These are phyloP conservation scores for Micromonas pusilla DNA, from an alignment of 139 green algal genomes.

Conservation along the genomic window DNA sequence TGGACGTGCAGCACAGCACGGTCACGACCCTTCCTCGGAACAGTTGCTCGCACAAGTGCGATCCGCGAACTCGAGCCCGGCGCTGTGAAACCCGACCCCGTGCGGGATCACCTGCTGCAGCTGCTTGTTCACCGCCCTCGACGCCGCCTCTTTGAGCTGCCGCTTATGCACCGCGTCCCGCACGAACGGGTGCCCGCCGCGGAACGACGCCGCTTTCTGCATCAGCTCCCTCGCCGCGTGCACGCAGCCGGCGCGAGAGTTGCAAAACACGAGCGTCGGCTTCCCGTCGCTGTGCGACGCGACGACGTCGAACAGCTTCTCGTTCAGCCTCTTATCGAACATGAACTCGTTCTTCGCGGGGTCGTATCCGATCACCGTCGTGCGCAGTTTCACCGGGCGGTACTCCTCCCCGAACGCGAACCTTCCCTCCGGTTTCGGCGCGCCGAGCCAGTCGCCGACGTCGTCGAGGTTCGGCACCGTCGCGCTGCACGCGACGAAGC, in stretches of 20 bases:
- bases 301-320: constrained; percentile 61
- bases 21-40: constrained; percentile 51
- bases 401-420: constrained; percentile 74
- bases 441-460: constrained; percentile 62
- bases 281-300: constrained; percentile 58
- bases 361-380: constrained; percentile 63
- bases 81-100: constrained; percentile 80
- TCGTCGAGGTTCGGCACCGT: constrained; percentile 75
- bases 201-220: constrained; percentile 24
- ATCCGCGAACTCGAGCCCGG: constrained; percentile 59
- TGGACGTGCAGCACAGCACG: constrained; percentile 82
- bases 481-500: constrained; percentile 76
- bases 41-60: constrained; percentile 63
- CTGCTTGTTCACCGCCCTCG: neutral
- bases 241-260: constrained; percentile 65
- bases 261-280: constrained; percentile 89
- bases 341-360: constrained; percentile 55
- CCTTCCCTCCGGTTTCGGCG: neutral
- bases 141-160: neutral
- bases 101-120: constrained; percentile 17
- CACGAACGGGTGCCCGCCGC: neutral
- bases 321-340: constrained; percentile 75
- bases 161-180: neutral
- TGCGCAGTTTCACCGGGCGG: constrained; percentile 73
- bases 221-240: constrained; percentile 60